Evolutionary conservation across 495 filamentous ascomycete species (phyloP).

Genomic region (Aspergillus affinis): DNA sequence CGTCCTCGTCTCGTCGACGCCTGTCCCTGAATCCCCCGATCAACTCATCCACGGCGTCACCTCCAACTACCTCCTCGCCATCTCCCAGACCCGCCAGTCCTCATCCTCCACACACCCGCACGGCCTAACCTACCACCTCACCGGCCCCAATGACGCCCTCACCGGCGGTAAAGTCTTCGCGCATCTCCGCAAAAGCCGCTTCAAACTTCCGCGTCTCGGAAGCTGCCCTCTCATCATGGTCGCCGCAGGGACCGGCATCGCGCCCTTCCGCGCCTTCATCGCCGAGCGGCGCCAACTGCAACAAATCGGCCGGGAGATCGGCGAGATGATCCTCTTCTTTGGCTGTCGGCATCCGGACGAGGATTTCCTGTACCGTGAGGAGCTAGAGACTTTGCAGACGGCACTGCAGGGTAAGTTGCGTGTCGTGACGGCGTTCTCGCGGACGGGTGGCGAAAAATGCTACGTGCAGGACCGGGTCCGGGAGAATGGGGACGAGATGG

Average conservation of each 20-base stretch:
- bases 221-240: constrained; percentile 44
- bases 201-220: constrained; percentile 40
- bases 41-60: constrained; percentile 43
- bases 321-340: constrained; percentile 45
- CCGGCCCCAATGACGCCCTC: constrained; percentile 29
- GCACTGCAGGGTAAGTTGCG: constrained; percentile 24
- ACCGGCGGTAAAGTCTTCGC: constrained; percentile 35
- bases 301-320: constrained; percentile 39
- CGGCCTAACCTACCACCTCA: constrained; percentile 35
- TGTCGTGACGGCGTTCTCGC: constrained; percentile 39
- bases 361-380: constrained; percentile 45
- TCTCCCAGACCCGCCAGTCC: constrained; percentile 23
- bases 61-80: constrained; percentile 48
- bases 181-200: constrained; percentile 45
- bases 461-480: constrained; percentile 46
- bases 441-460: constrained; percentile 17
- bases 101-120: constrained; percentile 27
- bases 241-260: constrained; percentile 48
- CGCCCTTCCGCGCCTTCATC: constrained; percentile 49
- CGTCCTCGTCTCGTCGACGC: constrained; percentile 35
- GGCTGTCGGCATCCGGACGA: constrained; percentile 42
- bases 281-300: constrained; percentile 40
- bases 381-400: constrained; percentile 32
- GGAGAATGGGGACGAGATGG: constrained; percentile 34
- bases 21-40: constrained; percentile 23